These are phyloP conservation scores for Ophiognomonia clavigignenti-juglandacearum DNA, from an alignment of 2,329 filamentous ascomycete species.

Conservation along the genomic window DNA sequence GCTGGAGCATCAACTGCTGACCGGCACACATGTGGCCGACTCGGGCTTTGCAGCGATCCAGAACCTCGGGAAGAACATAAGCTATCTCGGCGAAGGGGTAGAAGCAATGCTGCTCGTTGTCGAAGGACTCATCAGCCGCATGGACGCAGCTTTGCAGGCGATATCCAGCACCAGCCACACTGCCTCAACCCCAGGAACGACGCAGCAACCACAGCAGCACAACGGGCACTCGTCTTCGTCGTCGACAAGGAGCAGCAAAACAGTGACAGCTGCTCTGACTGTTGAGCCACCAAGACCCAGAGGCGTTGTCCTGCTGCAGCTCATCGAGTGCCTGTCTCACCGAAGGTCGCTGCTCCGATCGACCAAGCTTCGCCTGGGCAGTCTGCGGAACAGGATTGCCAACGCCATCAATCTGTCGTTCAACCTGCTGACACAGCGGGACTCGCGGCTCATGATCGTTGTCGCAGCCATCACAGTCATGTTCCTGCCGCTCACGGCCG, in stretches of 20 bases:
- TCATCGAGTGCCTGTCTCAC: conserved; percentile 26
- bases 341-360: conserved; percentile 29
- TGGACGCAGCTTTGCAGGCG: background rate
- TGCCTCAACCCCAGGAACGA: background rate
- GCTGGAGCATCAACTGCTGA: conserved; percentile 13
- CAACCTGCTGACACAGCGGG: conserved; percentile 32
- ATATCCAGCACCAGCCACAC: background rate
- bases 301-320: conserved; percentile 16
- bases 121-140: background rate
- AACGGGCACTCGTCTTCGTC: background rate
- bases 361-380: conserved; percentile 29
- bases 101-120: background rate
- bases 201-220: background rate
- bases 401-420: conserved; percentile 30
- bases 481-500: conserved; percentile 31
- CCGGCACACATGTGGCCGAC: background rate
- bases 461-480: conserved; percentile 33
- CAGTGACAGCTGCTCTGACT: background rate
- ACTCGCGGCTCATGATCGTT: conserved; percentile 30
- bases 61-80: background rate
- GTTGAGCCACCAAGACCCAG: background rate
- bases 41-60: background rate
- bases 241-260: background rate
- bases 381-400: conserved; percentile 30
- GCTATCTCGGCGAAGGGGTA: background rate